phyloP scores from a whole-genome alignment of 2,329 filamentous ascomycete genomes.

The Ascomycota sp. region DNA sequence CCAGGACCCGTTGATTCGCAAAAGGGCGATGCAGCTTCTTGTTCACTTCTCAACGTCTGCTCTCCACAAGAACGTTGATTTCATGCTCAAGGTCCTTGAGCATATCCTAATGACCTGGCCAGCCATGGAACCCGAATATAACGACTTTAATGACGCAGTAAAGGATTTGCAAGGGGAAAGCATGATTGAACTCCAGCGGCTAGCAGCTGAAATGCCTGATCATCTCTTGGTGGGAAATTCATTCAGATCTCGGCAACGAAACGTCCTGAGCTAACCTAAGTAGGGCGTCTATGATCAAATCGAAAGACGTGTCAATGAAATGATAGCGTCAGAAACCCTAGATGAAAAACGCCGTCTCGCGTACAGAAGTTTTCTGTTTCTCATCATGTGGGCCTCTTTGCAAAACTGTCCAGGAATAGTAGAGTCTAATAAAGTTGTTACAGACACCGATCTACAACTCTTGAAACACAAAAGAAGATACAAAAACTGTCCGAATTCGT shows the following conservation, averaged over 20 bases:
- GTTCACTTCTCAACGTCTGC: slow-evolving; percentile 72
- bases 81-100: slow-evolving; percentile 78
- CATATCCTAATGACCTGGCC: slow-evolving; percentile 75
- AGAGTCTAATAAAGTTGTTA: neutral
- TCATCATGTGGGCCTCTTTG: slow-evolving; percentile 46
- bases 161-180: slow-evolving; percentile 74
- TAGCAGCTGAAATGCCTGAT: slow-evolving; percentile 81
- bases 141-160: slow-evolving; percentile 67
- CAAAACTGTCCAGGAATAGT: neutral
- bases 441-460: slow-evolving; percentile 59
- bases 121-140: slow-evolving; percentile 47
- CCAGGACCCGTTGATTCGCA: slow-evolving; percentile 62
- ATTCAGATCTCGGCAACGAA: neutral
- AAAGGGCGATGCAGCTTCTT: slow-evolving; percentile 60
- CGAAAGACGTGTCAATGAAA: slow-evolving; percentile 62
- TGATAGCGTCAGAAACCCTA: slow-evolving; percentile 48
- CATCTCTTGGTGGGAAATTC: slow-evolving; percentile 48
- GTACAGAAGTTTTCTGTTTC: slow-evolving; percentile 79
- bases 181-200: slow-evolving; percentile 68
- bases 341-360: slow-evolving; percentile 75
- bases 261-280: slow-evolving; percentile 5
- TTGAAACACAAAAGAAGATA: slow-evolving; percentile 52
- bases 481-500: slow-evolving; percentile 58
- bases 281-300: slow-evolving; percentile 73
- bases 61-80: slow-evolving; percentile 53